Base-by-base conservation (phyloP, 2,329 filamentous ascomycete species). In the Westerdykella sp. region DNA sequence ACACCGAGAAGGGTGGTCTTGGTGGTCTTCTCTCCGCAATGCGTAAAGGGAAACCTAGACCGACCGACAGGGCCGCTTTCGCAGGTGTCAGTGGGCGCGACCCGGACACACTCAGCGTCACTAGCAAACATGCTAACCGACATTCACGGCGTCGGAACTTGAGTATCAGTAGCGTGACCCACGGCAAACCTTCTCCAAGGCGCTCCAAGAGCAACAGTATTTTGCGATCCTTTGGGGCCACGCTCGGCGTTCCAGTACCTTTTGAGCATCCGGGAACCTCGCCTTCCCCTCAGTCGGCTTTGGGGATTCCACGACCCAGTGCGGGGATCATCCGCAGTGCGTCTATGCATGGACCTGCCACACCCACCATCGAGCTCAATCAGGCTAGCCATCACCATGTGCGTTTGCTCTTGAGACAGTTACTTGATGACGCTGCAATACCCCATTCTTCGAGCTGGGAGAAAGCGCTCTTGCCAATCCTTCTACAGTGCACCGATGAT, bases 401-500 rank as follows among this genome's bases (percentile, higher is more conserved):
- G 15, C 84, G 85, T 51, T 87, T 83, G 58, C 77, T 98, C 4
- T 74, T 98, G 13, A 81, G 80, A 34, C 93, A 98, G 64, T 76
- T 97, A 30, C 69, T 98, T 1, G 75, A 83, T 47, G 91, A 96
- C 62, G 79, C 81, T 2, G 74, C 78, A 3, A 80, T 98, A 18
- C 77, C 84, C 11, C 84, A 87, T 54, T 74, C 81, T 1, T 72
- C 78, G 2, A 84, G 84, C 22, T 98, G 93, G 93, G 87, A 96
- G 61, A 90, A 83, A 53, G 88, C 91, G 0, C 73, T 98, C 11
- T 78, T 96, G 40, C 93, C 93, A 0, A 94, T 98, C 41, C 75
- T 98, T 15, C 74, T 96, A 16, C 85, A 85, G 55, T 93, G 90
- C 50, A 94, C 91, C 0, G 89, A 96, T 52, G 93, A 97, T 60